A percentile compares a stretch with the other conserved stretches of the same genome.
Conservation (phyloP, 2,329 filamentous ascomycete species). For the Fusarium napiforme region DNA sequence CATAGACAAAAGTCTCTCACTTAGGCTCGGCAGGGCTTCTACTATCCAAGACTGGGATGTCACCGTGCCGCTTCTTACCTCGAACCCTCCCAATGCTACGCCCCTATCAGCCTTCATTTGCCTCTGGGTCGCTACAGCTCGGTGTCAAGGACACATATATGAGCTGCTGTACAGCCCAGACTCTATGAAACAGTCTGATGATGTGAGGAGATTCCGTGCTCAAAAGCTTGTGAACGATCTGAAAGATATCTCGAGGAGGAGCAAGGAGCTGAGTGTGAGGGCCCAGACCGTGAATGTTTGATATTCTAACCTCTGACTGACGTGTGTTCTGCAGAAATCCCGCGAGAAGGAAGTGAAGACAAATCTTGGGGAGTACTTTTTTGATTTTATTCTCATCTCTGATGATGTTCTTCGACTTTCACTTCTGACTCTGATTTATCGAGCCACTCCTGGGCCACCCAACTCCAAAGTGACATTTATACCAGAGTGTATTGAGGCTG, state of each 20-base stretch:
- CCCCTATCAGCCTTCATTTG: constrained; percentile 51
- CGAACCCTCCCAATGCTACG: constrained; percentile 43
- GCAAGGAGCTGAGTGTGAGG: constrained; percentile 32
- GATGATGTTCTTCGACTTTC: constrained; percentile 57
- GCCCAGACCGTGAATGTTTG: not conserved
- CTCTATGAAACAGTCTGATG: constrained; percentile 50
- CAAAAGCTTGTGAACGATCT: constrained; percentile 47
- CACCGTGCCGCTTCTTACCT: constrained; percentile 52
- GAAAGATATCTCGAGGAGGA: constrained; percentile 42
- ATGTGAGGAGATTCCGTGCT: constrained; percentile 50
- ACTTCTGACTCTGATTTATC: constrained; percentile 56
- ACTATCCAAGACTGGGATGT: constrained; percentile 69
- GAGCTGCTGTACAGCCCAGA: constrained; percentile 62
- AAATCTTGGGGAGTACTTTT: constrained; percentile 46
- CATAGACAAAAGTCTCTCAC: constrained; percentile 64
- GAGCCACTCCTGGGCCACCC: constrained; percentile 50
- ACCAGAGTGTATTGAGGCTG: constrained; percentile 55
- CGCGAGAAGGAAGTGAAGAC: constrained; percentile 42
- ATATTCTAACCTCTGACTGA: constrained; percentile 18
- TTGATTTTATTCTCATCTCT: constrained; percentile 51
- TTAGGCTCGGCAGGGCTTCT: constrained; percentile 64
- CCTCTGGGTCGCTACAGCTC: constrained; percentile 63
- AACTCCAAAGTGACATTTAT: constrained; percentile 51
- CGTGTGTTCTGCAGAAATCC: not conserved
- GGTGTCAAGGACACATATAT: constrained; percentile 67